These are phyloP conservation scores for Powellomyces hirtus DNA, from an alignment of 192 early-diverging fungal genomes.

Conservation along the genomic window DNA sequence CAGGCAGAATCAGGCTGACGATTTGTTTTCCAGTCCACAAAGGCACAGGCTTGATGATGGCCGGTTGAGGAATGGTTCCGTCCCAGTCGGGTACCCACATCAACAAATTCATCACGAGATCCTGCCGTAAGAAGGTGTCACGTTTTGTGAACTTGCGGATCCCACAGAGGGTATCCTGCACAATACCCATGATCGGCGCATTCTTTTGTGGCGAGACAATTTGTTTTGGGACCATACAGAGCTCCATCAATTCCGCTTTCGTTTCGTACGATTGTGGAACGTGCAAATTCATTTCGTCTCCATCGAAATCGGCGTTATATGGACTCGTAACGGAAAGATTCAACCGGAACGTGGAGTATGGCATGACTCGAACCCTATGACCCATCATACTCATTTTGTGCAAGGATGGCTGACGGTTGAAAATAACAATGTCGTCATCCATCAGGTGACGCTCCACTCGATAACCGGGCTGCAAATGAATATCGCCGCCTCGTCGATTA, in stretches of 20 bases:
- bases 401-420: conserved; percentile 98
- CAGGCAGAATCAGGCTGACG: conserved; percentile 85
- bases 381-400: conserved; percentile 99
- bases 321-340: conserved; percentile 97
- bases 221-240: conserved; percentile 98
- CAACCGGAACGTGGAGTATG: conserved; percentile 96
- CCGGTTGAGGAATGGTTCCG: conserved; percentile 86
- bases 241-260: conserved; percentile 89
- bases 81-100: conserved; percentile 98
- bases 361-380: conserved; percentile 95
- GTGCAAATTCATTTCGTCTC: conserved; percentile 99
- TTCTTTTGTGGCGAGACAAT: conserved; percentile 97
- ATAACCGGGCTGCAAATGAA: conserved; percentile 86
- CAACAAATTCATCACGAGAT: conserved; percentile 93
- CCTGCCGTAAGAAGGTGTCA: conserved; percentile 81
- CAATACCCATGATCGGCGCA: conserved; percentile 99
- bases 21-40: conserved; percentile 99
- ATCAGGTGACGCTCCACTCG: conserved; percentile 93
- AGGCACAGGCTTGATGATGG: conserved; percentile 92
- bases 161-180: conserved; percentile 97
- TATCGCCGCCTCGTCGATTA: conserved; percentile 74
- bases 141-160: conserved; percentile 93
- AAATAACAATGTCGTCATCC: conserved; percentile 95
- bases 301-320: conserved; percentile 99
- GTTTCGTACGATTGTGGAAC: conserved; percentile 95